Base-by-base conservation (phyloP, 768 basidiomycete species). In the Clitopilus hobsonii region DNA sequence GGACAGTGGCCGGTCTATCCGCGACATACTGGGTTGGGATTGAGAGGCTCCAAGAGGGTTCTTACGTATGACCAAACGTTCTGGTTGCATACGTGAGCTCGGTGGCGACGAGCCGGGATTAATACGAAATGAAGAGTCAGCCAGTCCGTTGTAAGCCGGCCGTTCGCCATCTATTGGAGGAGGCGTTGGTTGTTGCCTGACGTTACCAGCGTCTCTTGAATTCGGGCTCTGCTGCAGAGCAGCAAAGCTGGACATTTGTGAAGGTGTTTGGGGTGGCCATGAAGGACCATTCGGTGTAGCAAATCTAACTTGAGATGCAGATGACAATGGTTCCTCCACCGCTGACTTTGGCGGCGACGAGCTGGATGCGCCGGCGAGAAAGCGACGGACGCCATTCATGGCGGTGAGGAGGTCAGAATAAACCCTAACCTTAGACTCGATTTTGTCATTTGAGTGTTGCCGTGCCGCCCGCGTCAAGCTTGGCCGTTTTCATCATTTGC, bases 371-470 rank as follows among this genome's bases (percentile, higher is more conserved):
- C 76, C 77, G 48, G 72, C 75, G 54, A 86, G 77, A 60, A 88
- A 75, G 71, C 83, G 80, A 62, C 84, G 85, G 58, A 88, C 84
- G 63, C 85, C 84, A 78, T 88, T 85, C 86, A 88, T 88, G 65
- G 56, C 24, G 25, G 45, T 20, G 51, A 41, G 20, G 41, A 25
- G 8, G 45, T 20, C 8, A 29, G 38, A 28, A 51, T 57, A 53
- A 57, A 57, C 56, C 56, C 52, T 57, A 57, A 57, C 56, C 56
- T 52, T 49, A 57, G 7, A 28, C 4, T 47, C 20, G 38, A 45
- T 45, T 45, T 45, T 23, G 41, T 20, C 41, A 45, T 45, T 45
- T 45, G n/a, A 45, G 41, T n/a, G n/a, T 45, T 45, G 41, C 41
- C 41, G 41, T 45, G 41, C 41, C 41, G 18, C 18, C 41, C 41